Evolutionary conservation across 257 asterid genomes (phyloP), one percentile per base, ranked within the genome.

Genomic region (Echium plantagineum): DNA sequence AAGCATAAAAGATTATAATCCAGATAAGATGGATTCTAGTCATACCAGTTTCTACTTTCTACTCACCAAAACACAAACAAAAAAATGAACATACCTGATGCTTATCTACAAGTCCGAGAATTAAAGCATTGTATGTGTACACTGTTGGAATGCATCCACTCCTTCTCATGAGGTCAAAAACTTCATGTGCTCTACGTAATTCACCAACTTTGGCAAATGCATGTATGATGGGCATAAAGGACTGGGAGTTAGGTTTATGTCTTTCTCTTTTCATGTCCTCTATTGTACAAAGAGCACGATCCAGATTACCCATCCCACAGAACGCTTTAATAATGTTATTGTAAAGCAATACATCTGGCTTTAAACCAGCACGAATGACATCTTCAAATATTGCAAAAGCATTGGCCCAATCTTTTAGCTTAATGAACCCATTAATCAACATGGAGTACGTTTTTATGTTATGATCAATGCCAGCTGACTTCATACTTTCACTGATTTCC

Each of bases 401-500:
- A 72, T 93, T 93, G n/a, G 94, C 93, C 95, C 94, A 93, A 73
- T 93, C 97, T 69, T 86, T 81, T 77, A 93, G 63, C 60, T 77
- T 77, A 57, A 81, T 83, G 72, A 93, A 93, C 62, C 99, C 99
- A 20, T 84, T 93, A 63, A 93, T 84, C 85, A 89, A 71, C 99
- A 93, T 93, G 63, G 97, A 93, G 65, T 93, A 93, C 5, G 97
- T 93, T 80, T 89, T 93, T 85, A 93, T 72, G 80, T 93, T 93
- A 74, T 89, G 97, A 61, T 74, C 75, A 66, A 86, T 78, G 66
- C 95, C 90, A 3, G 83, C 83, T 71, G 18, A 60, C 78, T 80
- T 89, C 97, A 93, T 89, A 78, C 51, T 75, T 64, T 86, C 78
- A 64, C 96, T 79, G 64, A 83, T 80, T 75, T 86, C 97, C 80